These are phyloP conservation scores for Zygoascus meyerae DNA, from an alignment of 1,139 yeast genomes.

Conservation along the genomic window DNA sequence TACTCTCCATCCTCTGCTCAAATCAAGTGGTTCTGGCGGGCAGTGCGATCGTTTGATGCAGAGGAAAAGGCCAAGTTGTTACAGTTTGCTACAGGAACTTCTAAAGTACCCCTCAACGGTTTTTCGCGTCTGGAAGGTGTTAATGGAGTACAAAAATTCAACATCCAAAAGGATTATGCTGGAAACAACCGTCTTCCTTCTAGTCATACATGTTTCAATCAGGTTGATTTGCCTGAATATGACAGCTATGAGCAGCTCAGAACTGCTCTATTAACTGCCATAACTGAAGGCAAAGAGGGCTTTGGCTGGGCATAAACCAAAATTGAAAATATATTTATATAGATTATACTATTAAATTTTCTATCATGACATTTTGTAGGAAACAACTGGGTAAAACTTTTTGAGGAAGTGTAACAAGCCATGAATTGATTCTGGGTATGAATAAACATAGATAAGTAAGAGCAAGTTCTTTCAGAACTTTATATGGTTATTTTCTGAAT, in stretches of 20 bases:
- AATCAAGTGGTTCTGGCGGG: conserved; percentile 97
- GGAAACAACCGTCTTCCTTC: conserved; percentile 83
- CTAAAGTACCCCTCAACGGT: conserved; percentile 93
- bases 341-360: not conserved
- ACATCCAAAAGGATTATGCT: conserved; percentile 88
- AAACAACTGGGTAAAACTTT: no score
- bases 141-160: conserved; percentile 79
- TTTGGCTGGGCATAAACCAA: conserved; percentile 66
- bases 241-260: conserved; percentile 82
- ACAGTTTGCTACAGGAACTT: conserved; percentile 96
- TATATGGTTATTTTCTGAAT: no score
- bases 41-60: conserved; percentile 87
- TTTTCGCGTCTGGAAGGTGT: conserved; percentile 88
- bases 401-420: no score
- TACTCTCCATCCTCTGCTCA: conserved; percentile 82
- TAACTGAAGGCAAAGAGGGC: conserved; percentile 95
- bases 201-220: conserved; percentile 95
- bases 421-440: no score
- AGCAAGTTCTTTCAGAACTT: no score
- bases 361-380: not conserved
- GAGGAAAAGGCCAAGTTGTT: conserved; percentile 91
- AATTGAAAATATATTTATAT: conserved; percentile 6
- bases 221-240: conserved; percentile 89
- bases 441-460: no score
- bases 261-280: conserved; percentile 73